phyloP scores from a whole-genome alignment of 2,329 filamentous ascomycete genomes.

The Colletotrichum falcatum region DNA sequence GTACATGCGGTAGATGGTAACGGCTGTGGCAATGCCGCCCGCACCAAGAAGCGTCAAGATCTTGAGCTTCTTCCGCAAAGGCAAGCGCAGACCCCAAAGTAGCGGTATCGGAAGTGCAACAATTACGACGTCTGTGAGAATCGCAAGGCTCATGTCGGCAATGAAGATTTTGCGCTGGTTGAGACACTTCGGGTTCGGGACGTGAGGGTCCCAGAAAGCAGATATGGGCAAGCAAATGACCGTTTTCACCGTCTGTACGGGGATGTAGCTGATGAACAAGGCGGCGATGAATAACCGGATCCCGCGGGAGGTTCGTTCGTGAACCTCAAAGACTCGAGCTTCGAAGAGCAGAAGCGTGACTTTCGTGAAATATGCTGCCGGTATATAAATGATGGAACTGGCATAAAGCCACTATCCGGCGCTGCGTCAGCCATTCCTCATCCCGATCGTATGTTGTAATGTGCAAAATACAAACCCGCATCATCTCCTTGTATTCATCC shows the following conservation, averaged over 20 bases:
- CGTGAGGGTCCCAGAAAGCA: slow-evolving; percentile 44
- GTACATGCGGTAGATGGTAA: slow-evolving; percentile 47
- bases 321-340: slow-evolving; percentile 48
- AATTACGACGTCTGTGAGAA: slow-evolving; percentile 50
- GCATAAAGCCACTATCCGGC: slow-evolving; percentile 46
- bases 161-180: slow-evolving; percentile 50
- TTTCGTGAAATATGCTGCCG: slow-evolving; percentile 48
- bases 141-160: slow-evolving; percentile 48
- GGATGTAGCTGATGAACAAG: slow-evolving; percentile 46
- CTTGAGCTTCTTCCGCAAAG: slow-evolving; percentile 49
- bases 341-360: slow-evolving; percentile 50
- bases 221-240: slow-evolving; percentile 45
- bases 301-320: slow-evolving; percentile 43
- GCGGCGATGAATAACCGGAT: slow-evolving; percentile 48
- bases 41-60: slow-evolving; percentile 48
- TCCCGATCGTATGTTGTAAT: fast-evolving
- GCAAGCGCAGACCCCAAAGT: slow-evolving; percentile 47
- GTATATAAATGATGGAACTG: slow-evolving; percentile 47
- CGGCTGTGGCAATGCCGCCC: slow-evolving; percentile 47
- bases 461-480: slow-evolving; percentile 32
- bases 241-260: slow-evolving; percentile 47
- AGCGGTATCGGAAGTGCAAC: slow-evolving; percentile 50
- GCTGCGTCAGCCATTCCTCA: neutral
- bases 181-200: slow-evolving; percentile 45
- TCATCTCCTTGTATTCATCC: slow-evolving; percentile 39